Conservation (phyloP, 2,329 filamentous ascomycete genomes). For the Lithohypha guttulata region DNA sequence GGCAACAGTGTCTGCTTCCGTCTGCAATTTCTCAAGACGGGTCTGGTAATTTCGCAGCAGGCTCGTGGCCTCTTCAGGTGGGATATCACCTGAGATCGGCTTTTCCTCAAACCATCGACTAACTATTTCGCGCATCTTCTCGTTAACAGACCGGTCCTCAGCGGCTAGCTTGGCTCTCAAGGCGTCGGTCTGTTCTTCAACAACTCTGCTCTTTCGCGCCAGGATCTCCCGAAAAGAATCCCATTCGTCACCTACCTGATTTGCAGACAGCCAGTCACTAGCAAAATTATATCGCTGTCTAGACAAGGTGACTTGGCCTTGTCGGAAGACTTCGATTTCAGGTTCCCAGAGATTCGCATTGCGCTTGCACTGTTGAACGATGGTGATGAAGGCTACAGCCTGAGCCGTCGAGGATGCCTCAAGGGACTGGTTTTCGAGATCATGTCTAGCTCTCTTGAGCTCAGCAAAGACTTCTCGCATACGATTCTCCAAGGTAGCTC, state of each 20-base stretch:
- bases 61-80: constrained; percentile 75
- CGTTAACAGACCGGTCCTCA: constrained; percentile 81
- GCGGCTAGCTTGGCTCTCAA: constrained; percentile 88
- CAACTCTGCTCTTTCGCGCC: constrained; percentile 83
- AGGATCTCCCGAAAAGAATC: constrained; percentile 84
- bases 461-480: constrained; percentile 90
- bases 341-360: constrained; percentile 91
- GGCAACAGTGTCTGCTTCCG: constrained; percentile 83
- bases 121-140: constrained; percentile 78
- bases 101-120: constrained; percentile 92
- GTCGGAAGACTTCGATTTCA: constrained; percentile 89
- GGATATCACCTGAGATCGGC: constrained; percentile 87
- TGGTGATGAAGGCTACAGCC: constrained; percentile 96
- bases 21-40: constrained; percentile 72
- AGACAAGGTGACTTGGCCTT: constrained; percentile 84
- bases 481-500: constrained; percentile 71
- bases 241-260: constrained; percentile 96
- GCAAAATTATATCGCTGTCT: constrained; percentile 91
- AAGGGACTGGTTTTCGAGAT: constrained; percentile 82
- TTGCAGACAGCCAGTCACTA: constrained; percentile 86
- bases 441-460: constrained; percentile 77
- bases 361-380: constrained; percentile 89
- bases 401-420: constrained; percentile 93
- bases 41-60: constrained; percentile 74
- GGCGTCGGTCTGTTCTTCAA: constrained; percentile 91